Evolutionary conservation across 176 grass and related monocot genomes (phyloP).

Genomic region (Oryza meyeriana): DNA sequence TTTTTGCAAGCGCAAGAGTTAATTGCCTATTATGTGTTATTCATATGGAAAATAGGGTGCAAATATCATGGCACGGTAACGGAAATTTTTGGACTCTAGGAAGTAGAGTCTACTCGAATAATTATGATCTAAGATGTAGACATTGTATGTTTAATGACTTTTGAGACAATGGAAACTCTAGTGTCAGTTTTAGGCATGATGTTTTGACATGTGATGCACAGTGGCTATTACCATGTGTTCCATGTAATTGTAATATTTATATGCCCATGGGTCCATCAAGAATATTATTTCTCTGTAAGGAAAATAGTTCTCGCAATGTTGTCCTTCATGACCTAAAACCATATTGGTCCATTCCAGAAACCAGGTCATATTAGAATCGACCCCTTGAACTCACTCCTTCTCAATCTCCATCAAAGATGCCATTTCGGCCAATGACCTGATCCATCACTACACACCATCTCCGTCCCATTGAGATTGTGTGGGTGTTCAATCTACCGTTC

Average conservation of each 20-base stretch:
- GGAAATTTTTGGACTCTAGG: not conserved
- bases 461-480: too few relatives aligned
- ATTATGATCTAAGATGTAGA: not conserved
- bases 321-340: too few relatives aligned
- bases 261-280: not conserved
- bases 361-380: too few relatives aligned
- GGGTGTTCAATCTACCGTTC: too few relatives aligned
- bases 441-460: too few relatives aligned
- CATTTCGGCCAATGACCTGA: too few relatives aligned
- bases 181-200: not conserved
- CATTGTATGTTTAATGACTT: not conserved
- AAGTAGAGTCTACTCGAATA: not conserved
- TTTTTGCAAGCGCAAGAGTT: not conserved
- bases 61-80: not conserved
- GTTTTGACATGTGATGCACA: not conserved
- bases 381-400: too few relatives aligned
- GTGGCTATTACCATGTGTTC: not conserved
- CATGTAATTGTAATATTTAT: not conserved
- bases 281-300: not conserved
- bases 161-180: not conserved
- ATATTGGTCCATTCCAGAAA: too few relatives aligned
- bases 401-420: too few relatives aligned
- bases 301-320: too few relatives aligned
- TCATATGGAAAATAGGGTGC: not conserved
- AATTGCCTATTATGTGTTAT: not conserved